Percentiles rank a stretch among this genome's conserved stretches.
These are phyloP conservation scores for Chaetoscypha palmicola DNA, from an alignment of 2,329 filamentous ascomycete genomes.

Conservation along the genomic window DNA sequence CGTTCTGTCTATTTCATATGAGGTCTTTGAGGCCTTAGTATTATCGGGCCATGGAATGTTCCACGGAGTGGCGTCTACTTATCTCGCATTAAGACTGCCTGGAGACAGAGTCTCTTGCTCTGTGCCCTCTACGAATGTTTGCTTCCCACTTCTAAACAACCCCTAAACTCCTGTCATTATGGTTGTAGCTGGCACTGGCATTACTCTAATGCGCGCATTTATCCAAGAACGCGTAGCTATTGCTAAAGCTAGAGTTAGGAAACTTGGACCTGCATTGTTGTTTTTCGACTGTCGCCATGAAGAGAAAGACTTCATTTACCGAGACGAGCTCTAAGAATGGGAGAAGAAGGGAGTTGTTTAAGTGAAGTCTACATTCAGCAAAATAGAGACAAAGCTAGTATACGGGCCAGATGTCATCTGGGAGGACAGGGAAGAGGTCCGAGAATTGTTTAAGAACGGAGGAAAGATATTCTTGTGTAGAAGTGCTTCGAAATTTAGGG, in stretches of 20 bases:
- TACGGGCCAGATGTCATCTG: slow-evolving; percentile 13
- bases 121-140: slow-evolving; percentile 36
- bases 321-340: slow-evolving; percentile 31
- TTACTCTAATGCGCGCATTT: slow-evolving; percentile 42
- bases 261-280: slow-evolving; percentile 32
- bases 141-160: slow-evolving; percentile 26
- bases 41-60: not conserved
- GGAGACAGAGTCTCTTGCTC: slow-evolving; percentile 43
- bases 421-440: slow-evolving; percentile 9
- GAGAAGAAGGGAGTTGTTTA: slow-evolving; percentile 12
- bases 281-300: slow-evolving; percentile 42
- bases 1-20: not conserved
- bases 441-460: slow-evolving; percentile 7
- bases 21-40: not conserved
- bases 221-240: slow-evolving; percentile 36
- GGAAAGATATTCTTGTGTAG: slow-evolving; percentile 14
- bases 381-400: not conserved
- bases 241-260: slow-evolving; percentile 3
- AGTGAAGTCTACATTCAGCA: slow-evolving; percentile 6
- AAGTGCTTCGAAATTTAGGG: slow-evolving; percentile 5
- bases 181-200: slow-evolving; percentile 32
- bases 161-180: slow-evolving; percentile 28
- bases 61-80: slow-evolving; percentile 51
- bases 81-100: slow-evolving; percentile 38
- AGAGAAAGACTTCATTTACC: slow-evolving; percentile 38